Conservation (phyloP, 208 protist genomes). For the Ichthyophonus hoferi region DNA sequence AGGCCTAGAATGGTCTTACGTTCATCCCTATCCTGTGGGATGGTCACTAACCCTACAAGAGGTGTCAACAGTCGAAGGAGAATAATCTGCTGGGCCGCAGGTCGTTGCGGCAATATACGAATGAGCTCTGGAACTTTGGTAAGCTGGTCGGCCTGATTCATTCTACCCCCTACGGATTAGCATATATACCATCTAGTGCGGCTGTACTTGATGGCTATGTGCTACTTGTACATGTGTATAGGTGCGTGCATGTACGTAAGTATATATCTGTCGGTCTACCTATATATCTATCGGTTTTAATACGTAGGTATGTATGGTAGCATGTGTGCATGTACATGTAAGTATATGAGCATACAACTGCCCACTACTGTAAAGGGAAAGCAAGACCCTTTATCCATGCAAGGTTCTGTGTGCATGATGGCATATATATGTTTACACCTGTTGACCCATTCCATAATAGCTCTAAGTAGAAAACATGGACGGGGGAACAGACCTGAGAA, state of each 20-base stretch:
- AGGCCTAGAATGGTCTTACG: background rate
- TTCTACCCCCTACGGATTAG: background rate
- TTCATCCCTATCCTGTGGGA: background rate
- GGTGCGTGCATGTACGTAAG: background rate
- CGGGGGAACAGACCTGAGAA: slow-evolving; percentile 1
- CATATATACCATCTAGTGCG: background rate
- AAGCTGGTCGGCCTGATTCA: no score
- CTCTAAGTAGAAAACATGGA: background rate
- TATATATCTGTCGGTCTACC: background rate
- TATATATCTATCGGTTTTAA: background rate
- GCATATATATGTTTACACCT: no score
- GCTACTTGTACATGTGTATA: background rate
- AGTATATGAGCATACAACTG: background rate
- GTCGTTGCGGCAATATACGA: background rate
- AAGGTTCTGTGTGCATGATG: background rate
- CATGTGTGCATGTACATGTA: background rate
- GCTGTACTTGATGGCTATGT: background rate
- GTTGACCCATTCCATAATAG: no score
- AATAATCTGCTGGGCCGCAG: background rate
- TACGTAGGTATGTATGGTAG: no score
- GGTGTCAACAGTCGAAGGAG: background rate
- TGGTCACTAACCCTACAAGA: background rate
- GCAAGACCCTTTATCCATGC: background rate
- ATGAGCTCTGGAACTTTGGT: no score
- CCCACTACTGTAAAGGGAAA: background rate